phyloP scores from a whole-genome alignment of 2,329 filamentous ascomycete species.

The Biscogniauxia marginata region DNA sequence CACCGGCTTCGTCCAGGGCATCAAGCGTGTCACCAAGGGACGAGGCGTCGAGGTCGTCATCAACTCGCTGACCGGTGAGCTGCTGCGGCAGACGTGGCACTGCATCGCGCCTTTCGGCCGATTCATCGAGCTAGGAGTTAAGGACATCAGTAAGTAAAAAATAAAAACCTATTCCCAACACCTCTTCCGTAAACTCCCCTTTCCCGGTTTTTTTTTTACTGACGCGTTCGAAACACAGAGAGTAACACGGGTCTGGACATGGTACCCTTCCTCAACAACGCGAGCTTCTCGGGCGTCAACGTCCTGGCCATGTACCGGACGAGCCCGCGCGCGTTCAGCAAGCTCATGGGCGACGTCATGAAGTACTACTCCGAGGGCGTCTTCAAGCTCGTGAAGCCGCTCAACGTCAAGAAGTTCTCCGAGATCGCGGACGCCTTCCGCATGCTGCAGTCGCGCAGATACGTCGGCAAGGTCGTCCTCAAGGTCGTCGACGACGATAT shows the following conservation, averaged over 20 bases:
- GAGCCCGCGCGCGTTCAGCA: slow-evolving; percentile 25
- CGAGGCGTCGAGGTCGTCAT: slow-evolving; percentile 26
- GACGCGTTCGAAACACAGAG: slow-evolving; percentile 6
- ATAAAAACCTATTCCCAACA: neutral
- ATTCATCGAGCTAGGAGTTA: slow-evolving; percentile 28
- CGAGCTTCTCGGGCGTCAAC: slow-evolving; percentile 28
- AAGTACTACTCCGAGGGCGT: slow-evolving; percentile 23
- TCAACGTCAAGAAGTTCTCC: slow-evolving; percentile 28
- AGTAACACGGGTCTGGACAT: slow-evolving; percentile 30
- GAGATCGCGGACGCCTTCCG: slow-evolving; percentile 29
- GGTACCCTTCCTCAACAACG: slow-evolving; percentile 30
- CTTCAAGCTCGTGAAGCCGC: slow-evolving; percentile 25
- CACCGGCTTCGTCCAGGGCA: slow-evolving; percentile 27
- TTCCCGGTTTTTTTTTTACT: neutral
- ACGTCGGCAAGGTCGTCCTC: slow-evolving; percentile 27
- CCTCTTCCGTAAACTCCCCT: neutral
- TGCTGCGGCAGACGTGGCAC: slow-evolving; percentile 30
- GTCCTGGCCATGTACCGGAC: slow-evolving; percentile 30
- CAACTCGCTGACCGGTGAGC: slow-evolving; percentile 26
- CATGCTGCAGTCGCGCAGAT: slow-evolving; percentile 26
- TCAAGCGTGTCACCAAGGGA: slow-evolving; percentile 28
- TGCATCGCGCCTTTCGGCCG: slow-evolving; percentile 29
- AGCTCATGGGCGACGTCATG: slow-evolving; percentile 26
- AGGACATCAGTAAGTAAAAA: slow-evolving; percentile 20
- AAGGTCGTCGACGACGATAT: slow-evolving; percentile 25